Percentiles rank a stretch among this genome's conserved stretches.
phyloP scores from a whole-genome alignment of 805 yeast species.

The Sugiyamaella chiloensis region DNA sequence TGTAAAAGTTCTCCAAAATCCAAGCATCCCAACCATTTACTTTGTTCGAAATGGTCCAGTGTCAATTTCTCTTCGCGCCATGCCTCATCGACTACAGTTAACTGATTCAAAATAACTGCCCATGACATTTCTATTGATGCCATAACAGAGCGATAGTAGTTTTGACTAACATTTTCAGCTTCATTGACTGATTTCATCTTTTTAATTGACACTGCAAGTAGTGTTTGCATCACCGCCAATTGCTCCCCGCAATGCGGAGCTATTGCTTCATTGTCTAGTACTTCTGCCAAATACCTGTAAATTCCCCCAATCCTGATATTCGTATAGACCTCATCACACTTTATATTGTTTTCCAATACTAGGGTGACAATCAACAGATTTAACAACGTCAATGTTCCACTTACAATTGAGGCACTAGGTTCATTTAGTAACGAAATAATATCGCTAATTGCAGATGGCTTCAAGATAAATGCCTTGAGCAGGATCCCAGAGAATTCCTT shows the following conservation, averaged over 20 bases:
- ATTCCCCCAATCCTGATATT: background rate
- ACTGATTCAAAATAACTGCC: background rate
- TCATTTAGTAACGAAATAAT: background rate
- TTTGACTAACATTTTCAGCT: background rate
- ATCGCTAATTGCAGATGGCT: background rate
- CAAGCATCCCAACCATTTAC: conserved; percentile 23
- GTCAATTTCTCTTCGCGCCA: background rate
- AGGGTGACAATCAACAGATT: background rate
- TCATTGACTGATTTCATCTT: background rate
- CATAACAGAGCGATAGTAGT: no score
- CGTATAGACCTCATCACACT: background rate
- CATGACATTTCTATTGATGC: no score
- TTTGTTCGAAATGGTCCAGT: conserved; percentile 17
- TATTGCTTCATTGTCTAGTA: background rate
- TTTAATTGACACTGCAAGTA: background rate
- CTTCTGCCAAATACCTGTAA: background rate
- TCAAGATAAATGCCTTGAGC: background rate
- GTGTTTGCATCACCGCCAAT: background rate
- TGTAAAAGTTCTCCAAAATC: conserved; percentile 26
- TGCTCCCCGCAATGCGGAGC: background rate
- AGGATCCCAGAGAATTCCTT: background rate
- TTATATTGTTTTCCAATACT: background rate
- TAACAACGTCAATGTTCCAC: background rate
- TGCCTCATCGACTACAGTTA: background rate
- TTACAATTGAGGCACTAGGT: background rate